Evolutionary conservation across 768 basidiomycete genomes (phyloP), one percentile per base, ranked within the genome.

Genomic region (Zangia roseola): DNA sequence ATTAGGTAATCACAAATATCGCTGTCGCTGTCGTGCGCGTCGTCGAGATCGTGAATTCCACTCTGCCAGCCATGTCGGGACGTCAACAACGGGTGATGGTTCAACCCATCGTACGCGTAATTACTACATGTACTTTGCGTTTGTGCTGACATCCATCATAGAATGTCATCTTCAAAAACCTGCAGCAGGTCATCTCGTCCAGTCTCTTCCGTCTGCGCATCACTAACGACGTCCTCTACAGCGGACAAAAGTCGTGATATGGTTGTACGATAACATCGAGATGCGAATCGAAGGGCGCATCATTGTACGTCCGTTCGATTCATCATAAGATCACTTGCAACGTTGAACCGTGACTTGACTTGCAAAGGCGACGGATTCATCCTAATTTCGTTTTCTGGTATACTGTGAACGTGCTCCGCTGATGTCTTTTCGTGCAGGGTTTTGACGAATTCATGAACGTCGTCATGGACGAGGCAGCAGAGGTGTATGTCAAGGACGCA

Each of bases 391-490:
- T 39, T 30, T 37, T 56, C 17, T 45, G 14, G 9, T 20, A 16
- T 37, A 16, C 30, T 21, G 34, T 53, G 34, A 45, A 36, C 8
- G 16, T 50, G 3, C 43, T 19, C 43, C 43, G 52, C 67, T 75
- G 53, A 70, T 35, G 36, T 45, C 49, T 40, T 39, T 46, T 52
- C 34, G 10, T 33, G 10, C 63, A 97, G 95, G 94, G 95, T 34
- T 99, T 99, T 60, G 95, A 99, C 65, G 95, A 99, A 69, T 99
- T 97, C 72, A 99, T 99, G 95, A 99, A 99, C 65, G 72, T 99
- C 25, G 91, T 97, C 30, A 72, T 99, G 20, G 95, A 99, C 58
- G 91, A 97, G 41, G 92, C 94, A 37, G 80, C 82, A 43, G 95
- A 99, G 69, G 86, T 97, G 10, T 95, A 83, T 62, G 83, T 94